These are phyloP conservation scores for Fusarium zealandicum DNA, from an alignment of 2,329 filamentous ascomycete species.

Conservation along the genomic window DNA sequence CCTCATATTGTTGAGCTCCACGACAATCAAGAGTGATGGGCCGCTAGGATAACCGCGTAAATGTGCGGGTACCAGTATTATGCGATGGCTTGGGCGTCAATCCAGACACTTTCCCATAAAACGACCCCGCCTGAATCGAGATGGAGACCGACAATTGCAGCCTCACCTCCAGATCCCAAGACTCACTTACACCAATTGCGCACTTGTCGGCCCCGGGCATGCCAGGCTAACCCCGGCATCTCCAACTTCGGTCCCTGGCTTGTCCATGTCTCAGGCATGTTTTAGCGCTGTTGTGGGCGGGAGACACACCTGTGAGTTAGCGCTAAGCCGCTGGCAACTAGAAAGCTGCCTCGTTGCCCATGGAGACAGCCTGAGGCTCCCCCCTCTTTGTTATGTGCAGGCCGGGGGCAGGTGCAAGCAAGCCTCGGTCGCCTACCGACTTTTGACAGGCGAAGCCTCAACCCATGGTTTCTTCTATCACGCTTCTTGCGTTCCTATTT, in stretches of 20 bases:
- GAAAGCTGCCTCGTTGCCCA: constrained; percentile 13
- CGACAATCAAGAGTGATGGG: no score
- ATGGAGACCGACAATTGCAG: constrained; percentile 18
- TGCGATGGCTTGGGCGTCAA: no score
- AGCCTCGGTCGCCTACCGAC: constrained; percentile 34
- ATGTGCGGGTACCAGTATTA: no score
- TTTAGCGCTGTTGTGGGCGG: constrained; percentile 10
- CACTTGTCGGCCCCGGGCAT: not conserved
- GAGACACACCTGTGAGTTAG: constrained; percentile 13
- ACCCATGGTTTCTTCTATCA: constrained; percentile 23
- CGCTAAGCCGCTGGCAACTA: constrained; percentile 22
- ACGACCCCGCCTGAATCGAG: constrained; percentile 12
- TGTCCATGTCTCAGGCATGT: constrained; percentile 12
- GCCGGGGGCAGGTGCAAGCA: constrained; percentile 8
- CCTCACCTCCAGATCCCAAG: constrained; percentile 10
- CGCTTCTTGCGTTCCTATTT: constrained; percentile 22
- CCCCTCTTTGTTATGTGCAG: constrained; percentile 19
- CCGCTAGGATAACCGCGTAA: no score
- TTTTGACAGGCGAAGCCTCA: constrained; percentile 35
- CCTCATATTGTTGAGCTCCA: no score
- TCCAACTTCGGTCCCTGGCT: not conserved
- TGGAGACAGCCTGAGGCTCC: constrained; percentile 2
- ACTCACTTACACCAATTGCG: constrained; percentile 15
- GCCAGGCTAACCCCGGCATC: not conserved
- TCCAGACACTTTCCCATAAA: not conserved